Evolutionary conservation across 116 monocot species (phyloP), one percentile per base, ranked within the genome.

Genomic region (Papilionanthe hybrid): DNA sequence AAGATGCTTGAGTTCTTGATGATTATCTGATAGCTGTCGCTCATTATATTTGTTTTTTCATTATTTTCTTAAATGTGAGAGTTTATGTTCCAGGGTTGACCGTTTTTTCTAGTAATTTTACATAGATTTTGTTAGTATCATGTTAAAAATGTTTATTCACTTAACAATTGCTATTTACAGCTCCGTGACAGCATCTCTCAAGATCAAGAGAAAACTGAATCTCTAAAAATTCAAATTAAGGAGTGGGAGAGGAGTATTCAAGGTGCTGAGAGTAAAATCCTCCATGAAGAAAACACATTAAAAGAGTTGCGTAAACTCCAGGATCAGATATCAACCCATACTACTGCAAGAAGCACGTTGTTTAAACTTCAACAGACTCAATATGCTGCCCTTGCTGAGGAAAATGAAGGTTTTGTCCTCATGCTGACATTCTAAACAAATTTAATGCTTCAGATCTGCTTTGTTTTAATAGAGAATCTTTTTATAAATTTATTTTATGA

Each of bases 301-400:
- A 88, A 94, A 84, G 98, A 98, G 57, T 72, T 98, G 83, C 86
- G 83, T 55, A 93, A 88, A 83, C 86, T 98, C 82, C 90, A 92
- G 73, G 86, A 91, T 77, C 87, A 91, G 75, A 98, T 98, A 80
- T 91, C 91, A 74, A 85, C 84, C 29, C 79, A 67, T 43, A 88
- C 92, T 66, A 84, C 91, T 20, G 80, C 80, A 75, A 91, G 97
- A 80, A 94, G 84, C 83, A 98, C 97, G 63, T 85, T 94, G 50
- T 91, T 91, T 75, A 88, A 91, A 77, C 91, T 91, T 78, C 97
- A 91, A 78, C 88, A 98, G 83, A 82, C 81, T 82, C 97, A 98
- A 69, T 94, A 94, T 90, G 87, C 86, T 87, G 91, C 91, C 75
- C 94, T 98, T 87, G 86, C 83, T 1, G 97, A 98, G 83, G 97